Evolutionary conservation across 2,329 filamentous ascomycete species (phyloP).

Genomic region (Pseudonectria foliicola): DNA sequence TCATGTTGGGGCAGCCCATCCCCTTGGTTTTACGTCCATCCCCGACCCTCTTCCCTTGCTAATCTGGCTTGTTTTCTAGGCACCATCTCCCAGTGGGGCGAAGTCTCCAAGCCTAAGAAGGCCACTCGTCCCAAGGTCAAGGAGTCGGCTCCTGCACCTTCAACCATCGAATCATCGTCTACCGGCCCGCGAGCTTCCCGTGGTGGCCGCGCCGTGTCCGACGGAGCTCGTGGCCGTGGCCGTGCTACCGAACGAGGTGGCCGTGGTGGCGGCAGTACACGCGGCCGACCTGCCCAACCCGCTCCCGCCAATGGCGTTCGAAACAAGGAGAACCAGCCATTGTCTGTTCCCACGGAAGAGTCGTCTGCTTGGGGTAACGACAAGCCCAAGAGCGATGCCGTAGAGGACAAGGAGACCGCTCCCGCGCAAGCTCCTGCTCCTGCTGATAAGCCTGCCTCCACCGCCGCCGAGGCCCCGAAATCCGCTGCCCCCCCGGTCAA

Average conservation of each 20-base stretch:
- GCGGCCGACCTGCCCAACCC: conserved; percentile 53
- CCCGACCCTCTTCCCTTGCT: conserved; percentile 14
- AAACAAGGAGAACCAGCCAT: conserved; percentile 45
- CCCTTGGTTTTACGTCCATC: conserved; percentile 3
- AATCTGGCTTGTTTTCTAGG: conserved; percentile 41
- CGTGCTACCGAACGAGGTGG: conserved; percentile 57
- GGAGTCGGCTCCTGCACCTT: conserved; percentile 48
- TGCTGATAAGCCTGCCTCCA: conserved; percentile 26
- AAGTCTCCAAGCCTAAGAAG: conserved; percentile 77
- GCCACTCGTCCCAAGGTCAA: conserved; percentile 67
- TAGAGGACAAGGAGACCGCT: conserved; percentile 25
- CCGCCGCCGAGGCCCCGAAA: conserved; percentile 31
- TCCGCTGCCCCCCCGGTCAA: conserved; percentile 38
- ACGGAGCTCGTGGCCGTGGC: conserved; percentile 55
- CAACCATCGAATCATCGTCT: conserved; percentile 38
- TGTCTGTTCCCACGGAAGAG: conserved; percentile 64
- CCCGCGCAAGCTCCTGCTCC: conserved; percentile 3
- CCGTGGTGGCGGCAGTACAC: conserved; percentile 52
- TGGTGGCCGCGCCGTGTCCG: conserved; percentile 54
- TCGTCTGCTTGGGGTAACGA: conserved; percentile 45
- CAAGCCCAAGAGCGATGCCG: conserved; percentile 27
- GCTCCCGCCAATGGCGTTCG: conserved; percentile 56
- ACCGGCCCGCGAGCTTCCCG: conserved; percentile 43
- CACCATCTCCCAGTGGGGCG: conserved; percentile 74
- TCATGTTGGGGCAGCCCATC: neutral